A percentile compares a stretch with the other conserved stretches of the same genome.
phyloP scores from a whole-genome alignment of 2,329 filamentous ascomycete genomes.

The Exutisphaerella laricina region DNA sequence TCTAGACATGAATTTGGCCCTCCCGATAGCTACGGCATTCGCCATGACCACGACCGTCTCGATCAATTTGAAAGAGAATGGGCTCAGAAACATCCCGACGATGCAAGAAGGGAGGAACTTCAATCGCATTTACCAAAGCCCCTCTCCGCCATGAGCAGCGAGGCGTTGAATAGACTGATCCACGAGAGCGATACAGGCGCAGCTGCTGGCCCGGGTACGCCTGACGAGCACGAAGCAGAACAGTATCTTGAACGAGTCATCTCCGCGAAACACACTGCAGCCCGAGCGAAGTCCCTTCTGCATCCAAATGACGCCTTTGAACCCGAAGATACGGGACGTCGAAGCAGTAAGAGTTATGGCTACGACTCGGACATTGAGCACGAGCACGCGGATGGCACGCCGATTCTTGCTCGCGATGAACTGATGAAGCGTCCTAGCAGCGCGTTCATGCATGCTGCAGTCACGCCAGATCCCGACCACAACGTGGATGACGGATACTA shows the following conservation, averaged over 20 bases:
- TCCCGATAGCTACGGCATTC: constrained; percentile 86
- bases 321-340: constrained; percentile 34
- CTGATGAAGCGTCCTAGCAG: constrained; percentile 65
- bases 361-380: constrained; percentile 36
- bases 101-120: constrained; percentile 70
- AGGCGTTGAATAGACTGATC: constrained; percentile 86
- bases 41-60: constrained; percentile 68
- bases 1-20: constrained; percentile 65
- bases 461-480: constrained; percentile 66
- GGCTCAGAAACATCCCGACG: constrained; percentile 86
- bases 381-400: constrained; percentile 61
- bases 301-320: constrained; percentile 37
- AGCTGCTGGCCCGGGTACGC: constrained; percentile 57
- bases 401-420: constrained; percentile 86
- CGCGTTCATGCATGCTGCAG: constrained; percentile 69
- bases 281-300: constrained; percentile 25
- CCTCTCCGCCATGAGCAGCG: constrained; percentile 82
- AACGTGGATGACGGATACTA: constrained; percentile 52
- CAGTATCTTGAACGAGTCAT: constrained; percentile 73
- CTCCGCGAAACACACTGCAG: constrained; percentile 49
- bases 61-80: constrained; percentile 88
- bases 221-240: constrained; percentile 86
- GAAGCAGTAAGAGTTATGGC: constrained; percentile 40
- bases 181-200: constrained; percentile 53
- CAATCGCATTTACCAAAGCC: constrained; percentile 58